Conservation (phyloP, 192 early-diverging fungal species). For the Coemansia sp. region DNA sequence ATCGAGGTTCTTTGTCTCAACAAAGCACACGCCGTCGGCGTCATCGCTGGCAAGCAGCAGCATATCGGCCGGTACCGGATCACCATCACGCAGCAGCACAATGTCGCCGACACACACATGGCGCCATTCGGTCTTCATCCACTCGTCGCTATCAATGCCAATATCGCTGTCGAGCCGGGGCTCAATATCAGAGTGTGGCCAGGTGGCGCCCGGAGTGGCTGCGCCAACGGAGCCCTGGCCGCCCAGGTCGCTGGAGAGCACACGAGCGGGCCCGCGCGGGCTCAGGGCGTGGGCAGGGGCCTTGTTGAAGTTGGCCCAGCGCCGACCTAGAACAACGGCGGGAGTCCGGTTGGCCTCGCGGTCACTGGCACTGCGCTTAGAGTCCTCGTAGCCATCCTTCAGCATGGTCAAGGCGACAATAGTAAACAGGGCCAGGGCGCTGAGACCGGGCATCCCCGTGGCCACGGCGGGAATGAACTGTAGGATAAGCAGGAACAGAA, state of each 20-base stretch:
- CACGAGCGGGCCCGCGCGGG: slow-evolving; percentile 37
- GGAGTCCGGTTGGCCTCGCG: slow-evolving; percentile 70
- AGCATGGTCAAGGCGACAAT: slow-evolving; percentile 73
- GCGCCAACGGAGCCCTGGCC: slow-evolving; percentile 33
- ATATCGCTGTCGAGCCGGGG: slow-evolving; percentile 5
- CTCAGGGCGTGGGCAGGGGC: slow-evolving; percentile 22
- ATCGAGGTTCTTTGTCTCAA: slow-evolving; percentile 98
- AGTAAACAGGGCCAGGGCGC: slow-evolving; percentile 74
- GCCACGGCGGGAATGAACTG: slow-evolving; percentile 69
- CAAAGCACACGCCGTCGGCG: slow-evolving; percentile 75
- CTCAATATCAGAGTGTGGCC: not conserved
- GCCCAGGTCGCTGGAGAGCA: slow-evolving; percentile 44
- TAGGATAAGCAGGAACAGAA: slow-evolving; percentile 80
- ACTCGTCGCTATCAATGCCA: slow-evolving; percentile 32
- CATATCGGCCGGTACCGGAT: slow-evolving; percentile 87
- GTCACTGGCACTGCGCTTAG: slow-evolving; percentile 77
- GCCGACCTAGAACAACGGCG: slow-evolving; percentile 39
- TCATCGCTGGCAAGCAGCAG: slow-evolving; percentile 82
- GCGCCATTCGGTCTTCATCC: slow-evolving; percentile 73
- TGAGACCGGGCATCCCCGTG: slow-evolving; percentile 62
- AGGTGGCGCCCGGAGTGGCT: not conserved
- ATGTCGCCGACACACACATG: slow-evolving; percentile 86
- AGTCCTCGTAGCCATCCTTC: slow-evolving; percentile 94
- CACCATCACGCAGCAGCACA: slow-evolving; percentile 74
- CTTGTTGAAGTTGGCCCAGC: slow-evolving; percentile 64